Conservation (phyloP, 768 basidiomycete genomes). For the Leucocoprinus sp. region DNA sequence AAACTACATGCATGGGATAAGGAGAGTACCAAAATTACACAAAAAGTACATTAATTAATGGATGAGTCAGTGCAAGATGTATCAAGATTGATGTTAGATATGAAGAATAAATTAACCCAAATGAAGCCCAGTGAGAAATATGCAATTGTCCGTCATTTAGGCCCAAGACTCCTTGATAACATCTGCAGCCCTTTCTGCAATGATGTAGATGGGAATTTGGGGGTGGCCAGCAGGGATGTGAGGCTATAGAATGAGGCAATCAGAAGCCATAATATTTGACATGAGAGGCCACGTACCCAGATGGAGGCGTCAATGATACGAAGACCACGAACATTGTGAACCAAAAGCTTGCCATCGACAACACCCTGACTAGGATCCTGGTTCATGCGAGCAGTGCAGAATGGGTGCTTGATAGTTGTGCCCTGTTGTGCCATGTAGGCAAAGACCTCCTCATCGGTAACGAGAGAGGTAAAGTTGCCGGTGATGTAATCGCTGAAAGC, state of each 20-base stretch:
- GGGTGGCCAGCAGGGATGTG: constrained; percentile 20
- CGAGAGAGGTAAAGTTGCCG: constrained; percentile 14
- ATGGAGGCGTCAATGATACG: constrained; percentile 27
- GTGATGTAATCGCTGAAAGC: constrained; percentile 21
- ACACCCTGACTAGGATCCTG: constrained; percentile 18
- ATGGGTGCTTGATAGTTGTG: constrained; percentile 20
- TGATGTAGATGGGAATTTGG: constrained; percentile 12
- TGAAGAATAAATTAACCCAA: too few species aligned
- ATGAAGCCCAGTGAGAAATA: not conserved
- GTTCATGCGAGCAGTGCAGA: constrained; percentile 20
- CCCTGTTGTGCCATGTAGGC: constrained; percentile 14
- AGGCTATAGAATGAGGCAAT: constrained; percentile 9
- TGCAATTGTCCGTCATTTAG: constrained; percentile 2
- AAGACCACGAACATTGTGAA: constrained; percentile 22
- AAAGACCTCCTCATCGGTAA: constrained; percentile 15
- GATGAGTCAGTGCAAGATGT: too few species aligned
- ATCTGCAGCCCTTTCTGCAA: constrained; percentile 23
- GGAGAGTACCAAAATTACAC: too few species aligned
- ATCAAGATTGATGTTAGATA: too few species aligned
- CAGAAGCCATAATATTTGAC: too few species aligned
- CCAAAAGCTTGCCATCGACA: constrained; percentile 21
- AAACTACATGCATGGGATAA: too few species aligned
- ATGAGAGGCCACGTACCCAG: constrained; percentile 10
- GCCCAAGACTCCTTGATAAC: constrained; percentile 16
- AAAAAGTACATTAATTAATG: too few species aligned